These are phyloP conservation scores for Hypoxylon lenormandii DNA, from an alignment of 495 filamentous ascomycete genomes.

Conservation along the genomic window DNA sequence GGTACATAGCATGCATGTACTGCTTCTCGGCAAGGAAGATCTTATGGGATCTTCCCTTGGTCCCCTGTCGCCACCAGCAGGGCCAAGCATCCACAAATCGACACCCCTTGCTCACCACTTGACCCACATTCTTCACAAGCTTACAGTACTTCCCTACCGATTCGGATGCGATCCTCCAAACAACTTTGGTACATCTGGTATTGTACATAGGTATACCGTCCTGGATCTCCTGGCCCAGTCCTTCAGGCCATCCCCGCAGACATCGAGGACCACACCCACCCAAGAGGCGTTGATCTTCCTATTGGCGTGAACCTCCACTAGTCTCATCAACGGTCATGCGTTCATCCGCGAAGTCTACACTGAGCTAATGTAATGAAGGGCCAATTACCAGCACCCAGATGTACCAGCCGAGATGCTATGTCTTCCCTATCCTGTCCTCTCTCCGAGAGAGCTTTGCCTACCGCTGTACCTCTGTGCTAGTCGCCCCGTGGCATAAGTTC, in stretches of 20 bases:
- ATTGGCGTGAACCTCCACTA: constrained; percentile 56
- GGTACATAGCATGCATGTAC: constrained; percentile 43
- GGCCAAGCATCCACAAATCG: constrained; percentile 51
- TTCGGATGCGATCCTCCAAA: constrained; percentile 54
- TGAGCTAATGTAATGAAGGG: constrained; percentile 58
- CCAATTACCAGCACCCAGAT: constrained; percentile 57
- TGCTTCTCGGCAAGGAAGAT: constrained; percentile 49
- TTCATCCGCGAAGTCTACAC: constrained; percentile 60
- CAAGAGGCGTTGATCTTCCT: constrained; percentile 46
- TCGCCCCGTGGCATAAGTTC: constrained; percentile 21
- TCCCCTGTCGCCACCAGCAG: constrained; percentile 49
- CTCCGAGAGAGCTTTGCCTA: constrained; percentile 44
- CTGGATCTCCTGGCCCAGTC: constrained; percentile 36
- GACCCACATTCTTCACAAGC: constrained; percentile 51
- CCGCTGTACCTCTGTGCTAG: constrained; percentile 37
- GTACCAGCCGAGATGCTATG: constrained; percentile 60
- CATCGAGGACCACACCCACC: constrained; percentile 54
- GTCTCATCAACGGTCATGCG: constrained; percentile 63
- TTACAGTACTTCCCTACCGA: constrained; percentile 51
- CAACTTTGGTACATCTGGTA: constrained; percentile 36
- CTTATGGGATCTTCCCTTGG: constrained; percentile 52
- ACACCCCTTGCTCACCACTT: constrained; percentile 50
- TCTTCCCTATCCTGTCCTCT: constrained; percentile 48
- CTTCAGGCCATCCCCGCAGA: constrained; percentile 52
- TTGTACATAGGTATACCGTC: constrained; percentile 18